Conservation (phyloP, 495 filamentous ascomycete species). For the Aspergillus leporis region DNA sequence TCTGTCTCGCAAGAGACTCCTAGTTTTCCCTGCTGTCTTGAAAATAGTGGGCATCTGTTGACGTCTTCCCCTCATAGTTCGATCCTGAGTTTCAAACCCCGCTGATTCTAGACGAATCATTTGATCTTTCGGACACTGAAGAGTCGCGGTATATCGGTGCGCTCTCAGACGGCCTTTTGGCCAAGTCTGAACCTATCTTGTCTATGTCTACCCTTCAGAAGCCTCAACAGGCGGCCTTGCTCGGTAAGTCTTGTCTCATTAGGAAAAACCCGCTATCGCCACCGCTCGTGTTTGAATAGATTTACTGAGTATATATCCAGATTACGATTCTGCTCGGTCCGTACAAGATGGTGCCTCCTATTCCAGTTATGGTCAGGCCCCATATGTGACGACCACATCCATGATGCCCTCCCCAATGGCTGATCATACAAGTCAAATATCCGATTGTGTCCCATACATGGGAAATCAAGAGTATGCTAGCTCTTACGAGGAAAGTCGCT, state of each 20-base stretch:
- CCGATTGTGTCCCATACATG: conserved; percentile 48
- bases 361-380: conserved; percentile 43
- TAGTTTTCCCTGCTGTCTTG: conserved; percentile 9
- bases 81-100: conserved; percentile 53
- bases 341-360: conserved; percentile 49
- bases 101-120: conserved; percentile 54
- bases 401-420: conserved; percentile 48
- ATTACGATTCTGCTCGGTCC: conserved; percentile 46
- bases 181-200: conserved; percentile 54
- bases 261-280: not conserved
- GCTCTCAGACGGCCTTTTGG: conserved; percentile 51
- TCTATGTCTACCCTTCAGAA: conserved; percentile 57
- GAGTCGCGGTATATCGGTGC: conserved; percentile 47
- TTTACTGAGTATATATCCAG: conserved; percentile 24
- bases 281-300: not conserved
- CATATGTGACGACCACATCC: conserved; percentile 43
- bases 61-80: conserved; percentile 32
- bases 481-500: conserved; percentile 48
- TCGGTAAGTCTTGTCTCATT: conserved; percentile 36
- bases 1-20: conserved; percentile 8
- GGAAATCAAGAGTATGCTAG: conserved; percentile 43
- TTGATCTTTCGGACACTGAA: conserved; percentile 54
- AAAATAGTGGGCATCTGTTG: conserved; percentile 22
- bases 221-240: conserved; percentile 37
- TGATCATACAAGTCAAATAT: conserved; percentile 47